These are phyloP conservation scores for Lasiodiplodia theobromae DNA, from an alignment of 2,329 filamentous ascomycete genomes.

Conservation along the genomic window DNA sequence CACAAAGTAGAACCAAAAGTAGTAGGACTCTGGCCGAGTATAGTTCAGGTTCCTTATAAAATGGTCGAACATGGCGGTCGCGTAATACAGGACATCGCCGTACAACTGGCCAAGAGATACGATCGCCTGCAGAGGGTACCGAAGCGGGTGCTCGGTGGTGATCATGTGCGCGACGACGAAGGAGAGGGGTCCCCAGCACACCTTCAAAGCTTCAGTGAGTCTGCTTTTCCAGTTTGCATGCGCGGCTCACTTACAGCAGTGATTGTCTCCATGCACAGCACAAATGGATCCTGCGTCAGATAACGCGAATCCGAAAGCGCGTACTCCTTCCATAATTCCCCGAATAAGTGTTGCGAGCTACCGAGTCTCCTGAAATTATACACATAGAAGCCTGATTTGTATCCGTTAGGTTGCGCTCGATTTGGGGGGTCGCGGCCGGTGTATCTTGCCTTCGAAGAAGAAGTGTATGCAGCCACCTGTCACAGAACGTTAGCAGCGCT, in stretches of 20 bases:
- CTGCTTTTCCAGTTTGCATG: neutral
- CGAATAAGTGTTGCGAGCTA: constrained; percentile 73
- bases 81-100: constrained; percentile 70
- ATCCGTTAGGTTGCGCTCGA: constrained; percentile 9
- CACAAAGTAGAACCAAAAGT: constrained; percentile 72
- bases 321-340: constrained; percentile 94
- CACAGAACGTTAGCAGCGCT: neutral
- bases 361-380: constrained; percentile 71
- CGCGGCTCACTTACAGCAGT: constrained; percentile 62
- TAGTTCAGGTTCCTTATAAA: constrained; percentile 62
- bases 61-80: constrained; percentile 68
- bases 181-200: constrained; percentile 68
- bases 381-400: constrained; percentile 59
- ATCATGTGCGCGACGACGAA: constrained; percentile 64
- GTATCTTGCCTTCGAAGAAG: constrained; percentile 74
- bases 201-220: constrained; percentile 45
- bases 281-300: constrained; percentile 80
- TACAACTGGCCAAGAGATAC: constrained; percentile 70
- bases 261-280: constrained; percentile 85
- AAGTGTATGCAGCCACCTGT: constrained; percentile 74
- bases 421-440: neutral
- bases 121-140: constrained; percentile 66
- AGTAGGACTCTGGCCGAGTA: constrained; percentile 67
- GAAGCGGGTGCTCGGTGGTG: constrained; percentile 60
- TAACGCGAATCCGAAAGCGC: constrained; percentile 86